Conservation (phyloP, 257 asterid species). For the Nicotiana noctiflora region DNA sequence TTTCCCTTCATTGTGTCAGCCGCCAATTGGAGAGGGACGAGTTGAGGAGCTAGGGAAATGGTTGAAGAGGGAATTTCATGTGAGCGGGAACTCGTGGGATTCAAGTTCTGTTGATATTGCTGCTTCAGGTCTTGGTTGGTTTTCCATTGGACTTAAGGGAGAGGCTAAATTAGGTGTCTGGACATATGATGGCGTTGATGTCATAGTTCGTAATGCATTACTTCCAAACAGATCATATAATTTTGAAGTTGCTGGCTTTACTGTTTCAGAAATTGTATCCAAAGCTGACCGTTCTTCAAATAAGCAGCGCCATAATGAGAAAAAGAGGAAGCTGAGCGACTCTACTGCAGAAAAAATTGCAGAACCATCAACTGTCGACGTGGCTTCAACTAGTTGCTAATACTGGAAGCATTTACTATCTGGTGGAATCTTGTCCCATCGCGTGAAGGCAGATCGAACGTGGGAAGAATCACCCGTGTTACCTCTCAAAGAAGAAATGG, state of each 20-base stretch:
- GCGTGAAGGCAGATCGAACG: background rate
- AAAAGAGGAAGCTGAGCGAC: conserved; percentile 31
- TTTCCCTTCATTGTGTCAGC: conserved; percentile 34
- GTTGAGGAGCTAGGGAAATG: conserved; percentile 64
- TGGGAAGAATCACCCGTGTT: background rate
- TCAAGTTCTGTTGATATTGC: conserved; percentile 68
- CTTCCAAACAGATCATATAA: conserved; percentile 59
- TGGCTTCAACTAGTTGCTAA: conserved; percentile 11
- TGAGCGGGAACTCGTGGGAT: conserved; percentile 59
- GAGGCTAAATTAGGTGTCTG: conserved; percentile 59
- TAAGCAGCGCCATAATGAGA: conserved; percentile 24
- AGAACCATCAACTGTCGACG: conserved; percentile 8
- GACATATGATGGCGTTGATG: conserved; percentile 79
- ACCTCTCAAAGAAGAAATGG: background rate
- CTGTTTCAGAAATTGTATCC: conserved; percentile 70
- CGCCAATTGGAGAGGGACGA: conserved; percentile 72
- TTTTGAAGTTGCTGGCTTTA: conserved; percentile 76
- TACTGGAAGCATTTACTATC: background rate
- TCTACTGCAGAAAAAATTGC: background rate
- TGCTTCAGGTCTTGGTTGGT: conserved; percentile 88
- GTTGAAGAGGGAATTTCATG: conserved; percentile 57
- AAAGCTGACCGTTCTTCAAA: conserved; percentile 55
- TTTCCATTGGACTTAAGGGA: conserved; percentile 75
- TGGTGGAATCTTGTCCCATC: background rate
- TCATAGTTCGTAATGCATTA: conserved; percentile 47